A percentile compares a stretch with the other conserved stretches of the same genome.
Conservation (phyloP, 2,329 filamentous ascomycete species). For the Aspergillus floridensis region DNA sequence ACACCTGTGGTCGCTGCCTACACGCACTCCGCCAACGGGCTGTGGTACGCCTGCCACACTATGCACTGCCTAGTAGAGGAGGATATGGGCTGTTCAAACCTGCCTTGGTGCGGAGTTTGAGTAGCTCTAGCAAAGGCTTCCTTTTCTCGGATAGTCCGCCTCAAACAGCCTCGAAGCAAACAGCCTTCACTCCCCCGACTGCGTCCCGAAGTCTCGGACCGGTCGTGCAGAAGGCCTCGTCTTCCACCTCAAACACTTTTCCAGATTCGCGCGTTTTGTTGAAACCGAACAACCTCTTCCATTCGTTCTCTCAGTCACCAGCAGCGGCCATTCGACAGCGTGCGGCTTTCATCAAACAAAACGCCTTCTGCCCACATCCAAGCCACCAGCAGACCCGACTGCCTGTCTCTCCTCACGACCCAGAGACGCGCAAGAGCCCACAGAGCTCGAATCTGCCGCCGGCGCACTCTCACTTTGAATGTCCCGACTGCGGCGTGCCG, state of each 20-base stretch:
- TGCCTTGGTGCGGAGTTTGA: constrained; percentile 28
- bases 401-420: constrained; percentile 62
- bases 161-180: constrained; percentile 20
- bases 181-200: constrained; percentile 9
- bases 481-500: constrained; percentile 91
- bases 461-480: constrained; percentile 87
- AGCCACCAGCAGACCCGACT: constrained; percentile 74
- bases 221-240: constrained; percentile 25
- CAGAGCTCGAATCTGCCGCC: constrained; percentile 56
- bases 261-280: constrained; percentile 49
- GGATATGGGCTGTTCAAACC: constrained; percentile 23
- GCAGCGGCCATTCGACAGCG: constrained; percentile 82
- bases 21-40: constrained; percentile 35
- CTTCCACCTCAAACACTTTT: constrained; percentile 24
- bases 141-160: constrained; percentile 16
- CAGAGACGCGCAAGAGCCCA: constrained; percentile 58
- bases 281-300: constrained; percentile 80
- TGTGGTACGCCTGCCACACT: constrained; percentile 15
- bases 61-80: constrained; percentile 20
- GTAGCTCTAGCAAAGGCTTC: constrained; percentile 25
- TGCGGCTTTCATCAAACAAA: constrained; percentile 86
- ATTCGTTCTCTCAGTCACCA: constrained; percentile 85
- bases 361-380: constrained; percentile 90
- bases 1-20: constrained; percentile 42
- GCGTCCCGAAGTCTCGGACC: constrained; percentile 16